phyloP scores from a whole-genome alignment of 768 basidiomycete species.

The Psilocybe tampanensis region DNA sequence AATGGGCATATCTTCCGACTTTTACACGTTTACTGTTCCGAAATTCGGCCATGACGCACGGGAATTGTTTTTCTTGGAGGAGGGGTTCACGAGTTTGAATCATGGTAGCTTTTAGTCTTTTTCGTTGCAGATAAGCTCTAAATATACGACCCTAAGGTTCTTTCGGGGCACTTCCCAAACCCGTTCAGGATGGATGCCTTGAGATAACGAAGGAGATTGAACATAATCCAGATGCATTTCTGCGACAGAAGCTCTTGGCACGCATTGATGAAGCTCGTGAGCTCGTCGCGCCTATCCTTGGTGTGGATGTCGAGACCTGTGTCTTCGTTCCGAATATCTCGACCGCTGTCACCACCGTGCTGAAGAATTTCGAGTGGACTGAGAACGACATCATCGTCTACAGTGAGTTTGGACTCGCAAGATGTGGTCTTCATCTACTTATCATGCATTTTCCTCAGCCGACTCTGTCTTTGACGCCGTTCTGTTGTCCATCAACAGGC shows the following conservation, averaged over 20 bases:
- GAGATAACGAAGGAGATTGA: slow-evolving; percentile 43
- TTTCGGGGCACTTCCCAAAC: slow-evolving; percentile 53
- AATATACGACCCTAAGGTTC: slow-evolving; percentile 41
- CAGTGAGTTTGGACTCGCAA: slow-evolving; percentile 38
- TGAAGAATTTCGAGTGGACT: slow-evolving; percentile 66
- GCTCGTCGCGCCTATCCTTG: slow-evolving; percentile 51
- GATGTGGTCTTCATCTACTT: slow-evolving; percentile 5
- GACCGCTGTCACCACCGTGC: slow-evolving; percentile 62
- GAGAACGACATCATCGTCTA: slow-evolving; percentile 62
- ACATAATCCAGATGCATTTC: slow-evolving; percentile 55
- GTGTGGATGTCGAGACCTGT: slow-evolving; percentile 47
- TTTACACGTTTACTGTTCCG: neutral
- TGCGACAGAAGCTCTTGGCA: slow-evolving; percentile 34
- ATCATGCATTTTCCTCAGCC: neutral
- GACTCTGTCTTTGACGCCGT: slow-evolving; percentile 5
- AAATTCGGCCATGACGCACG: slow-evolving; percentile 1
- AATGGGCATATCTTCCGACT: neutral
- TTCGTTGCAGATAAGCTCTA: neutral
- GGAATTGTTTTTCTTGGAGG: slow-evolving; percentile 1
- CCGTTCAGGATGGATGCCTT: slow-evolving; percentile 46
- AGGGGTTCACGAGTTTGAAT: slow-evolving; percentile 1
- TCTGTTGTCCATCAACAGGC: neutral
- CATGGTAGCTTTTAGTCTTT: neutral
- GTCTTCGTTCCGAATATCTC: slow-evolving; percentile 63
- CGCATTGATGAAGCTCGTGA: slow-evolving; percentile 39